Evolutionary conservation across 345 rosid genomes (phyloP).

Genomic region (Chamaenerion angustifolium): DNA sequence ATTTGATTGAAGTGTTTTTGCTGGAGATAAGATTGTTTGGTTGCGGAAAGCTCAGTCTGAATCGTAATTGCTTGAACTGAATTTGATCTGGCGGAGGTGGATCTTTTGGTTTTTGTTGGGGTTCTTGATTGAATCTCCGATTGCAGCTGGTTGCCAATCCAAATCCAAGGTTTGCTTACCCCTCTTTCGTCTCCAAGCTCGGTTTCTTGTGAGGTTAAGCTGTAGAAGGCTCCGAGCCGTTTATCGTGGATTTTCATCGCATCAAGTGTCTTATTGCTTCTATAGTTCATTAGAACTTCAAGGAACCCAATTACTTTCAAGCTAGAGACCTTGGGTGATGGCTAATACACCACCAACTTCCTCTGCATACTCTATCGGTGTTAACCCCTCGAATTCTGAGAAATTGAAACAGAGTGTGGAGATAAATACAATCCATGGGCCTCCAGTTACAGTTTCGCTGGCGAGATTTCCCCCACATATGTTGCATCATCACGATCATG

Average conservation of each 20-base stretch:
- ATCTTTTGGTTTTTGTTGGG: slow-evolving; percentile 8
- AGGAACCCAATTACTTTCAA: neutral
- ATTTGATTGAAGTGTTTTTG: too few species aligned
- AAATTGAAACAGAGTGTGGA: slow-evolving; percentile 27
- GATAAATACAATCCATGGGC: slow-evolving; percentile 28
- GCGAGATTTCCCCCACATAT: slow-evolving; percentile 56
- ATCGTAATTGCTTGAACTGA: slow-evolving; percentile 1
- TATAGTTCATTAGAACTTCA: neutral
- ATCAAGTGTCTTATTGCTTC: too few species aligned
- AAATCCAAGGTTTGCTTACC: slow-evolving; percentile 15
- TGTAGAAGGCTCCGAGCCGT: neutral
- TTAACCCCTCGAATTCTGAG: slow-evolving; percentile 27
- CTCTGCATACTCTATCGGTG: slow-evolving; percentile 27
- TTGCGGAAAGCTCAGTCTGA: neutral
- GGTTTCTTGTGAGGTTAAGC: slow-evolving; percentile 6
- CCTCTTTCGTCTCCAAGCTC: too few species aligned
- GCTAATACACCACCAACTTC: slow-evolving; percentile 45
- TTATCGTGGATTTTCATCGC: too few species aligned
- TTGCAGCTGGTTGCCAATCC: slow-evolving; percentile 21
- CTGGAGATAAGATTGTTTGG: neutral
- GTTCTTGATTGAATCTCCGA: slow-evolving; percentile 14
- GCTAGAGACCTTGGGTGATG: slow-evolving; percentile 29
- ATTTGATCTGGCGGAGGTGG: slow-evolving; percentile 10
- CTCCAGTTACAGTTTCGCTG: slow-evolving; percentile 30
- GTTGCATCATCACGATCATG: slow-evolving; percentile 40